These are phyloP conservation scores for Cryphonectria radicalis DNA, from an alignment of 2,329 filamentous ascomycete genomes.

Conservation along the genomic window DNA sequence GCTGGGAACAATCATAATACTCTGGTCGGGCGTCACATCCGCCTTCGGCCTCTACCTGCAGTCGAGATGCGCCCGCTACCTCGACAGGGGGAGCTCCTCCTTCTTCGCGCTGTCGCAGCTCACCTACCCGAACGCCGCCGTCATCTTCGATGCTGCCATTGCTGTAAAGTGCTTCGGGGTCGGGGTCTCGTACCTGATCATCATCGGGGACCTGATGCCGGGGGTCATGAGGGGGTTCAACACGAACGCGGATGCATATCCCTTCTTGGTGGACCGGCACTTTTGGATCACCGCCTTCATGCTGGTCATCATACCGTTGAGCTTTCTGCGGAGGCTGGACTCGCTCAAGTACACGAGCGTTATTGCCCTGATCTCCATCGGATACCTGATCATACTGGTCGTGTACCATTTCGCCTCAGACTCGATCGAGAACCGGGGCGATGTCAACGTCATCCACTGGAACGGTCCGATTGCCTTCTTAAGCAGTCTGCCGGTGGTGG, in stretches of 20 bases:
- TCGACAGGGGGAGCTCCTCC: conserved; percentile 84
- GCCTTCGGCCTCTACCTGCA: conserved; percentile 96
- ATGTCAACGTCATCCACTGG: conserved; percentile 76
- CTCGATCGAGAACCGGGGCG: conserved; percentile 71
- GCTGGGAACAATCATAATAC: conserved; percentile 79
- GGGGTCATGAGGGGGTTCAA: conserved; percentile 86
- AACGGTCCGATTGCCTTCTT: conserved; percentile 77
- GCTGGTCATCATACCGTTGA: conserved; percentile 92
- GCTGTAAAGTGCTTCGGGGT: conserved; percentile 98
- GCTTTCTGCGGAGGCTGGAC: conserved; percentile 87
- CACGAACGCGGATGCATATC: conserved; percentile 61
- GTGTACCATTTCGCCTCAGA: conserved; percentile 91
- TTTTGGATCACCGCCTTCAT: conserved; percentile 99
- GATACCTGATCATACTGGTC: conserved; percentile 89
- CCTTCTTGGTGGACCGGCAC: conserved; percentile 84
- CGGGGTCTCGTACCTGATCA: conserved; percentile 95
- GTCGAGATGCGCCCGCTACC: conserved; percentile 87
- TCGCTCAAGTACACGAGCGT: conserved; percentile 97
- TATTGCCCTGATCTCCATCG: conserved; percentile 88
- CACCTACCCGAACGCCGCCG: conserved; percentile 93
- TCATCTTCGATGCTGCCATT: conserved; percentile 94
- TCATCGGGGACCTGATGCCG: conserved; percentile 98
- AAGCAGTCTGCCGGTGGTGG: conserved; percentile 88
- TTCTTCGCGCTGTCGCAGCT: conserved; percentile 98
- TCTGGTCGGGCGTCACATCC: conserved; percentile 89